Base-by-base conservation (phyloP, 164 flowering plant species). In the Liriodendron chinense region DNA sequence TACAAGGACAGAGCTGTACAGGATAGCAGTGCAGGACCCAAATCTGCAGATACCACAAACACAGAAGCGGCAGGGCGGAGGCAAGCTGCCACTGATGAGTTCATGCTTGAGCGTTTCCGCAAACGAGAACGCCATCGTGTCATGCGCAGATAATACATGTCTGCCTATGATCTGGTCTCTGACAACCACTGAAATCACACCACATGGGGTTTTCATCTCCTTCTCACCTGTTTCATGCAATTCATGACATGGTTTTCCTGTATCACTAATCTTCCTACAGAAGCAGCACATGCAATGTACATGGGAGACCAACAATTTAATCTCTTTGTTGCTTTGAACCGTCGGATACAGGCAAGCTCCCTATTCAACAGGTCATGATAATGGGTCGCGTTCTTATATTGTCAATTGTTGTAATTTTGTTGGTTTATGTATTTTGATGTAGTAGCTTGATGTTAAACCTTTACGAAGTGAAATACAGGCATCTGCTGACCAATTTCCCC, bases 31-130 rank as follows among this genome's bases (percentile, higher is more conserved):
- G 77, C 61, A 22, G 89, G 80, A 65, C 22, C 90, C n/a, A 88
- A 69, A 82, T 84, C 86, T 69, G 25, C 78, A 23, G 97, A 92
- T 48, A 66, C 83, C 18, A 63, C 65, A 71, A 82, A 16, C 18
- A 72, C 73, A 28, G 97, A 89, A 34, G 83, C 80, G 68, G 91
- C 88, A 34, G 90, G 87, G 59, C 87, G 87, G 77, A 91, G 98
- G 77, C 93, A 87, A 82, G 98, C 98, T 78, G 99, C 99, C 59
- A 94, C 98, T 2, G 98, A 94, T 80, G 85, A 94, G 79, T 79
- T 96, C 84, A 96, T 93, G 96, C 91, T 94, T 28, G 94, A 94
- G 76, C 92, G 98, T 14, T 96, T 96, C 78, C 90, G 98, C 20
- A 96, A 90, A 84, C 83, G 94, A 71, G 99, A 96, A 72, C 90